These are phyloP conservation scores for Exidia glandulosa DNA, from an alignment of 768 basidiomycete genomes.

Conservation along the genomic window DNA sequence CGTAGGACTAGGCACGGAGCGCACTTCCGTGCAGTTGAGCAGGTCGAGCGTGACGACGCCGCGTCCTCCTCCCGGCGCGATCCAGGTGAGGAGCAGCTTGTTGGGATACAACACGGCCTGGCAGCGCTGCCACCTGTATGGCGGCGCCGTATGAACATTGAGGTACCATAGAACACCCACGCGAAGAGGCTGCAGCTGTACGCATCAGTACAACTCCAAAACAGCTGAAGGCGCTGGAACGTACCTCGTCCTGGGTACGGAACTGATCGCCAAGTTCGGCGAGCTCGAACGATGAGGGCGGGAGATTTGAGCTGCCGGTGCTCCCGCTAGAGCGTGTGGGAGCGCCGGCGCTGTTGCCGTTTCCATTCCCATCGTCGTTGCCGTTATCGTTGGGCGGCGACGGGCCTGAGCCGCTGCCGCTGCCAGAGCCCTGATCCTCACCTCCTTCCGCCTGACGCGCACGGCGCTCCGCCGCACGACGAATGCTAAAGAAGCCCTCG, in stretches of 20 bases:
- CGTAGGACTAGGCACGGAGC: constrained; percentile 68
- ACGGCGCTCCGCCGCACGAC: constrained; percentile 27
- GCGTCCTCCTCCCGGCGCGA: constrained; percentile 69
- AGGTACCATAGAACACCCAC: constrained; percentile 85
- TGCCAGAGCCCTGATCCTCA: constrained; percentile 3
- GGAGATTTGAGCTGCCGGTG: constrained; percentile 22
- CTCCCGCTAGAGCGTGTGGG: constrained; percentile 8
- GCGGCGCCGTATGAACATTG: constrained; percentile 76
- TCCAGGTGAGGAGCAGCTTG: constrained; percentile 78
- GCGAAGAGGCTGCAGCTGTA: constrained; percentile 57
- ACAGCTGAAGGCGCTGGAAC: constrained; percentile 9
- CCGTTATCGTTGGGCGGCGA: constrained; percentile 11
- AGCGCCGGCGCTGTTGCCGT: constrained; percentile 10
- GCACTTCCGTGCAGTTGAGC: constrained; percentile 76
- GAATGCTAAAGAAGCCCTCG: constrained; percentile 43
- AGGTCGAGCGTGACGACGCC: constrained; percentile 82
- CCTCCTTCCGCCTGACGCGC: constrained; percentile 13
- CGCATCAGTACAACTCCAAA: constrained; percentile 3
- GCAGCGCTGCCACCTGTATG: constrained; percentile 72
- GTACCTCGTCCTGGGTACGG: constrained; percentile 34
- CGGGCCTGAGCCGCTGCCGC: constrained; percentile 1
- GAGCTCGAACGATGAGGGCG: constrained; percentile 34
- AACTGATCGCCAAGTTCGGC: constrained; percentile 27
- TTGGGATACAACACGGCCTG: constrained; percentile 77
- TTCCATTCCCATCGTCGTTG: constrained; percentile 8